A percentile compares a stretch with the other conserved stretches of the same genome.
Evolutionary conservation across 2,329 filamentous ascomycete genomes (phyloP).

Genomic region (Lecanicillium sp.): DNA sequence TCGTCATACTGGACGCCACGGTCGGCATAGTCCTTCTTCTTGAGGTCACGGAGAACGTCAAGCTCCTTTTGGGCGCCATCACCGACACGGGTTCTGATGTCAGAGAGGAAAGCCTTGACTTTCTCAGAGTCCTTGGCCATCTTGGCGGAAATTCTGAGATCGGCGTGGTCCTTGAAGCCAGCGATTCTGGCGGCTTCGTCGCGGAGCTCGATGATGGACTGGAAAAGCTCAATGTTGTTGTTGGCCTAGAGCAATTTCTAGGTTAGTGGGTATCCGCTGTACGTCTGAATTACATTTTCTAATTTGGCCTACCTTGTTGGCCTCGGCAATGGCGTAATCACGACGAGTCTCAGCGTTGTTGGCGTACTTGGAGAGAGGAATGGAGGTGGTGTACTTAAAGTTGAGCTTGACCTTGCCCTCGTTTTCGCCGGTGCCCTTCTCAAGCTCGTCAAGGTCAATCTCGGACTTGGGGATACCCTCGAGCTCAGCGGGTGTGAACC

Average conservation of each 20-base stretch:
- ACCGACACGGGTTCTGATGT: conserved; percentile 60
- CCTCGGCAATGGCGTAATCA: conserved; percentile 65
- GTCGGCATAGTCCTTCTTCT: conserved; percentile 61
- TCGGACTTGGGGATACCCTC: conserved; percentile 70
- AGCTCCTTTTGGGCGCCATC: conserved; percentile 67
- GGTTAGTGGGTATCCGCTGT: background rate
- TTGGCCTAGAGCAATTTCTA: conserved; percentile 43
- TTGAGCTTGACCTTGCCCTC: conserved; percentile 69
- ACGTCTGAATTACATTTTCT: background rate
- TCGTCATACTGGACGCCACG: conserved; percentile 55
- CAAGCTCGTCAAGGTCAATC: conserved; percentile 53
- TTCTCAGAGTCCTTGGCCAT: conserved; percentile 74
- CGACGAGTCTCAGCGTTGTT: conserved; percentile 62
- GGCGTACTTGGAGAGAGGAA: conserved; percentile 73
- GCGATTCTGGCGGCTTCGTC: conserved; percentile 73
- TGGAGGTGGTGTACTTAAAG: conserved; percentile 80
- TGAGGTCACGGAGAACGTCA: conserved; percentile 63
- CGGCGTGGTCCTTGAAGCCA: conserved; percentile 71
- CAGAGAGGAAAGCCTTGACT: conserved; percentile 66
- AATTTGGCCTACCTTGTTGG: conserved; percentile 58
- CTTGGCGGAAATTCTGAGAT: conserved; percentile 72
- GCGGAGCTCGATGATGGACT: conserved; percentile 65
- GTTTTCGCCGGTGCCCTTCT: conserved; percentile 66
- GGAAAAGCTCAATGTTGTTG: conserved; percentile 66
- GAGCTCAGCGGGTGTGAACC: conserved; percentile 69